These are phyloP conservation scores for Phlebiopsis flavidoalba DNA, from an alignment of 768 basidiomycete genomes.

Conservation along the genomic window DNA sequence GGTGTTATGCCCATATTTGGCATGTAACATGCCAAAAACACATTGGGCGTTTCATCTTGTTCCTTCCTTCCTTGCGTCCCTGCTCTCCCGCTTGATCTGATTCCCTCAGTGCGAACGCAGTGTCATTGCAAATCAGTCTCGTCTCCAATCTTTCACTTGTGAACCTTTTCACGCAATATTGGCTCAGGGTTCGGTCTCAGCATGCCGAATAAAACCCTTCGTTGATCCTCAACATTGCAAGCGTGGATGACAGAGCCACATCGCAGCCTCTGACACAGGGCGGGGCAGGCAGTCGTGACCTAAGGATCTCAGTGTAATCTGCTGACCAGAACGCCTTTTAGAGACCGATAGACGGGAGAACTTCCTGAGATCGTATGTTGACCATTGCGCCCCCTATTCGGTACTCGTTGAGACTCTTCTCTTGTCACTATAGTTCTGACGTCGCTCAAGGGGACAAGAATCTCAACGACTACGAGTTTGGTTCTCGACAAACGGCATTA, in stretches of 20 bases:
- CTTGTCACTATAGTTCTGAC: slow-evolving; percentile 7
- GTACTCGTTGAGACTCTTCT: no score
- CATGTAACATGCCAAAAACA: background rate
- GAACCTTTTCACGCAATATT: background rate
- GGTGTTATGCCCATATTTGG: background rate
- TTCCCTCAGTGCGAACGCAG: background rate
- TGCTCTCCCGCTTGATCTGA: background rate
- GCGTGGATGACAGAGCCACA: background rate
- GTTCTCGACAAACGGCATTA: slow-evolving; percentile 31
- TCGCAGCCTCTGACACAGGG: background rate
- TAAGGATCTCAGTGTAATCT: background rate
- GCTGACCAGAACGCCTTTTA: background rate
- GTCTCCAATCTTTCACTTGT: background rate
- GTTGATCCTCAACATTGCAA: background rate
- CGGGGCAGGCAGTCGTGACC: background rate
- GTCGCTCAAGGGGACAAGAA: slow-evolving; percentile 30
- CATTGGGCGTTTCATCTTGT: background rate
- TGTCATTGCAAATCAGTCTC: background rate
- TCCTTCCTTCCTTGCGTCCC: background rate
- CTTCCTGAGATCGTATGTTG: background rate
- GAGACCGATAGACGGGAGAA: background rate
- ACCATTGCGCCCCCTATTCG: no score
- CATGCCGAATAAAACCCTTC: background rate
- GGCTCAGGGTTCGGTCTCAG: background rate
- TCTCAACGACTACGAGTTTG: slow-evolving; percentile 33